Conservation (phyloP, 2,329 filamentous ascomycete species). For the Pezicula radicicola region DNA sequence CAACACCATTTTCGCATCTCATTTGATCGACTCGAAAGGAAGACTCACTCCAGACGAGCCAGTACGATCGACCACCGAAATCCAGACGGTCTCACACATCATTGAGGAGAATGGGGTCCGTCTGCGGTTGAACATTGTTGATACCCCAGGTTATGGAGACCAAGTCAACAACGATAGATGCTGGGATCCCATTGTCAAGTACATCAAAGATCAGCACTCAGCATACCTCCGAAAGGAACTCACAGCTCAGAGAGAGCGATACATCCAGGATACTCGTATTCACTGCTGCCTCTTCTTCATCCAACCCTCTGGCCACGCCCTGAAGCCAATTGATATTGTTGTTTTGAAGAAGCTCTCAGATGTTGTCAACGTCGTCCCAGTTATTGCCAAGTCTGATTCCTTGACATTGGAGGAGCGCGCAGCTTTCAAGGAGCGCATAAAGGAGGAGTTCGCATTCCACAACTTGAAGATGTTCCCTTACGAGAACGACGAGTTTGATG, state of each 20-base stretch:
- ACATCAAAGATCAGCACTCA: conserved; percentile 99
- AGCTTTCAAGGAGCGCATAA: conserved; percentile 98
- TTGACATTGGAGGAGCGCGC: conserved; percentile 92
- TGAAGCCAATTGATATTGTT: conserved; percentile 99
- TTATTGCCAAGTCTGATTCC: conserved; percentile 97
- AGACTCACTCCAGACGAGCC: conserved; percentile 89
- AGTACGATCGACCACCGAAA: conserved; percentile 94
- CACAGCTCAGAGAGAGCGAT: conserved; percentile 96
- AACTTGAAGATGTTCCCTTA: conserved; percentile 99
- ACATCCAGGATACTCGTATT: conserved; percentile 98
- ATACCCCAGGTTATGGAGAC: conserved; percentile 97
- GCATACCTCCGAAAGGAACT: conserved; percentile 99
- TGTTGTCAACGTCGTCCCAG: conserved; percentile 97
- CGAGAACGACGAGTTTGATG: conserved; percentile 97
- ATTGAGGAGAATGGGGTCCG: conserved; percentile 99
- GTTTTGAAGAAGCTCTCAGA: conserved; percentile 99
- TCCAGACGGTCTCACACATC: conserved; percentile 95
- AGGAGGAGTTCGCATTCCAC: conserved; percentile 99
- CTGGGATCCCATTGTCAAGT: conserved; percentile 99
- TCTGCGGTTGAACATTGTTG: conserved; percentile 96
- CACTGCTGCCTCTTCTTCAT: conserved; percentile 99
- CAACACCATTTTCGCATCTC: conserved; percentile 99
- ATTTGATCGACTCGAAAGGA: conserved; percentile 98
- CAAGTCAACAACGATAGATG: conserved; percentile 99
- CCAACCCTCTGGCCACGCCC: conserved; percentile 93